Evolutionary conservation across 306 rosid genomes (phyloP), one percentile per base, ranked within the genome.

Genomic region (Trifolium fragiferum): DNA sequence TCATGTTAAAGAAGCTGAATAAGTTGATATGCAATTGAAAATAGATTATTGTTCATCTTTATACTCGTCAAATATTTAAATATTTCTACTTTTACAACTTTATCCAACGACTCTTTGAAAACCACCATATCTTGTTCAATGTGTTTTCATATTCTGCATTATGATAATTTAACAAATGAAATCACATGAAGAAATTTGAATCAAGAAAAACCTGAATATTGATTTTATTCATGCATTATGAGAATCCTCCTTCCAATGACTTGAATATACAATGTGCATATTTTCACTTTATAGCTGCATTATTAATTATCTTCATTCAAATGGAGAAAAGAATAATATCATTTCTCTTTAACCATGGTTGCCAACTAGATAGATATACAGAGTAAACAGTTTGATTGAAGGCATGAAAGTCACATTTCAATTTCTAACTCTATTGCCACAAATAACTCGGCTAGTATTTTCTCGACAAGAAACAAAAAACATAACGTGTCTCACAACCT

Each of bases 401-500:
- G 58, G 74, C 47, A 72, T 59, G 32, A 57, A 27, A 8, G 21
- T 68, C 50, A 62, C 32, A 73, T 76, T 53, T 40, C 68, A 18
- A 18, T 57, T 76, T 72, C 84, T 58, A 64, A 70, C 35, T 81
- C 86, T 69, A 60, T 79, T 49, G 65, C 69, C 69, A 73, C 38
- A 58, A 53, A 33, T 55, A 50, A 68, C 55, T 35, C 66, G 35
- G 74, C 70, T 14, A 70, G 55, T 82, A 70, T 74, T 86, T 81
- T 51, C 79, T 67, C 64, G 40, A 78, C 23, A 76, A 62, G 55
- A 73, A 78, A 82, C 61, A 64, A 78, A 30, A 73, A 73, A 76
- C 78, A 70, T 49, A 53, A 14, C 16, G 55, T 68, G 50, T 87
- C 64, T 57, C 89, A 84, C 60, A 90, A 86, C 64, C 89, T 82